phyloP scores from a whole-genome alignment of 169 alveolate genomes.

The Plasmodium yoelii region DNA sequence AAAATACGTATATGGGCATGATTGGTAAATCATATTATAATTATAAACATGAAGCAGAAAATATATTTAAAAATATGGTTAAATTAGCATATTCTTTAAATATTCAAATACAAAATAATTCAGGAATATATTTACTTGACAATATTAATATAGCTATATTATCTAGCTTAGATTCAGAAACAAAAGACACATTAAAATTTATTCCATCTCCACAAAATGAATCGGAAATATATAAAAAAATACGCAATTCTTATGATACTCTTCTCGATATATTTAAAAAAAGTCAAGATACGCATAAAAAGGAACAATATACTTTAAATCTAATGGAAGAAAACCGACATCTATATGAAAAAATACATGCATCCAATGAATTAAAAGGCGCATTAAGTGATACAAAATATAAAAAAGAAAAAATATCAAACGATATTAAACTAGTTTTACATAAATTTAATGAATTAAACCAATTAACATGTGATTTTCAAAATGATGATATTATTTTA shows the following conservation, averaged over 20 bases:
- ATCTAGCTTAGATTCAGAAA: constrained; percentile 2
- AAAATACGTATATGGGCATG: background rate
- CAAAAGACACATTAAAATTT: background rate
- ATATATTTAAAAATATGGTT: background rate
- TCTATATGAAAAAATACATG: background rate
- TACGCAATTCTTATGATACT: background rate
- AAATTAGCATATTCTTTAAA: background rate
- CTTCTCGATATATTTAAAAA: background rate
- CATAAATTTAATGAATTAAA: background rate
- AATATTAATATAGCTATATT: background rate
- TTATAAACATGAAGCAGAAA: constrained; percentile 3
- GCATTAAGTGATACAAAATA: background rate
- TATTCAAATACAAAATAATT: background rate
- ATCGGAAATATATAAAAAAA: constrained; percentile 3
- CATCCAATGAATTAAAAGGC: constrained; percentile 7
- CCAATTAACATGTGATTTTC: background rate
- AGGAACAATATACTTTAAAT: background rate
- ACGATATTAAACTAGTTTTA: background rate
- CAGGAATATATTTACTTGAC: background rate
- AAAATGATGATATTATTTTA: constrained; percentile 8
- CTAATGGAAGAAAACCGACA: background rate
- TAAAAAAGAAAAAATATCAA: background rate
- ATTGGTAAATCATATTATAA: background rate
- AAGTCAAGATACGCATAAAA: background rate
- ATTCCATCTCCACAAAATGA: background rate